Conservation (phyloP, 2,329 filamentous ascomycete genomes). For the Anthostomella pinea region DNA sequence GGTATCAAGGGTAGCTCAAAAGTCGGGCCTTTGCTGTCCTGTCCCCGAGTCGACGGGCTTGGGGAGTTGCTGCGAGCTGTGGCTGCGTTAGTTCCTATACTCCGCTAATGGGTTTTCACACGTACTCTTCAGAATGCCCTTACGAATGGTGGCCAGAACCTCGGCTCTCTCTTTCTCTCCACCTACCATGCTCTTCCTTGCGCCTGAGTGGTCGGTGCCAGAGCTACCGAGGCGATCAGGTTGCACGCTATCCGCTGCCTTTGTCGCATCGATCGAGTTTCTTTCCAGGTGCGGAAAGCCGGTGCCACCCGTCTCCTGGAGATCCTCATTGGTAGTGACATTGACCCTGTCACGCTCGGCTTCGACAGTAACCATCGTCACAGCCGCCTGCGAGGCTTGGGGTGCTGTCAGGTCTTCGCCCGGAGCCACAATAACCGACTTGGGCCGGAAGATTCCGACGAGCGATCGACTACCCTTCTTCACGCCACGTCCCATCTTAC, state of each 20-base stretch:
- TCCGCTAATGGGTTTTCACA: conserved; percentile 15
- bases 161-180: conserved; percentile 89
- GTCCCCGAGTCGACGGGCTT: conserved; percentile 61
- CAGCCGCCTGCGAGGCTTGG: conserved; percentile 73
- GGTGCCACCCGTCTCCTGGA: conserved; percentile 68
- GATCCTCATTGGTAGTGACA: conserved; percentile 66
- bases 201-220: conserved; percentile 57
- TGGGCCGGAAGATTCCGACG: conserved; percentile 91
- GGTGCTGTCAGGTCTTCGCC: conserved; percentile 64
- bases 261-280: conserved; percentile 70
- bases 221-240: conserved; percentile 55
- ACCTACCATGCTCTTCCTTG: conserved; percentile 85
- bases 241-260: conserved; percentile 38
- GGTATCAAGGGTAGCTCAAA: conserved; percentile 62
- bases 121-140: conserved; percentile 92
- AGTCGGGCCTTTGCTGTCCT: conserved; percentile 50
- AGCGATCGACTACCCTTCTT: conserved; percentile 90
- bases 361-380: conserved; percentile 95
- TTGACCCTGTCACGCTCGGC: conserved; percentile 84
- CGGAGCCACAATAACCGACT: conserved; percentile 79
- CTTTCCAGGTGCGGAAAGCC: conserved; percentile 82
- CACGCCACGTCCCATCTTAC: conserved; percentile 99
- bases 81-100: conserved; percentile 28
- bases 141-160: conserved; percentile 86
- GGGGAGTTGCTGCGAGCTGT: conserved; percentile 65